phyloP scores from a whole-genome alignment of 1,284 basidiomycete genomes.

The Vanrija sp. region DNA sequence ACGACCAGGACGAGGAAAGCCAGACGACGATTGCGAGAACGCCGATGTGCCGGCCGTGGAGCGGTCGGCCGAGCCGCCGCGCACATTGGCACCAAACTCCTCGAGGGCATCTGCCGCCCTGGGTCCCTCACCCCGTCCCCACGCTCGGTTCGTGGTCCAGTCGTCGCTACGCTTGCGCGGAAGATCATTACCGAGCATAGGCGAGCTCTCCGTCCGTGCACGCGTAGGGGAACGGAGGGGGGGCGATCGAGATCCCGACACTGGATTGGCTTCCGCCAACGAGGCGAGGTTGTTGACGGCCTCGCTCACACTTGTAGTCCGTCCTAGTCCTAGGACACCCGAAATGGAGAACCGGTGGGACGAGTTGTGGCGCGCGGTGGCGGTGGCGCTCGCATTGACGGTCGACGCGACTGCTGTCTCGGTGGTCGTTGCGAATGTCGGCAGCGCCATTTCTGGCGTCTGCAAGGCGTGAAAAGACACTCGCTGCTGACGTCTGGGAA shows the following conservation, averaged over 20 bases:
- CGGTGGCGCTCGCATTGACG: conserved; percentile 4
- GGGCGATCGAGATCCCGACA: conserved; percentile 4
- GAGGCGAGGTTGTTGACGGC: conserved; percentile 32
- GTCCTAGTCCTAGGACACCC: conserved; percentile 33
- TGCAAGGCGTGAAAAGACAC: conserved; percentile 39
- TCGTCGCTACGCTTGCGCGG: conserved; percentile 28
- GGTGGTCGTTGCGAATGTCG: conserved; percentile 35
- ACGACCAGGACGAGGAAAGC: conserved; percentile 6
- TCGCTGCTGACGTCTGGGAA: conserved; percentile 13
- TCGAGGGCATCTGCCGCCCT: conserved; percentile 36
- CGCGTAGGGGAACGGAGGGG: conserved; percentile 14
- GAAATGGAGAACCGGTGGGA: conserved; percentile 38
- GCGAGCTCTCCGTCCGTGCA: conserved; percentile 18
- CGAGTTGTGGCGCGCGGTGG: not conserved
- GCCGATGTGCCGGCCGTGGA: not conserved
- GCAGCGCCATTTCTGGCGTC: conserved; percentile 2
- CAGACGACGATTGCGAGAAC: not conserved
- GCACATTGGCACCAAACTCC: conserved; percentile 33
- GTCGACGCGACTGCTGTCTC: conserved; percentile 26
- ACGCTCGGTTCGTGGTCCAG: conserved; percentile 32
- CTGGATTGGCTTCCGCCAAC: conserved; percentile 31
- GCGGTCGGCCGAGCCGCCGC: not conserved
- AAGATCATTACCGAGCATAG: conserved; percentile 2
- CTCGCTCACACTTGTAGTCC: conserved; percentile 22
- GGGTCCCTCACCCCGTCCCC: conserved; percentile 42